phyloP scores from a whole-genome alignment of 129 eudicot genomes.

The Escallonia rubra region DNA sequence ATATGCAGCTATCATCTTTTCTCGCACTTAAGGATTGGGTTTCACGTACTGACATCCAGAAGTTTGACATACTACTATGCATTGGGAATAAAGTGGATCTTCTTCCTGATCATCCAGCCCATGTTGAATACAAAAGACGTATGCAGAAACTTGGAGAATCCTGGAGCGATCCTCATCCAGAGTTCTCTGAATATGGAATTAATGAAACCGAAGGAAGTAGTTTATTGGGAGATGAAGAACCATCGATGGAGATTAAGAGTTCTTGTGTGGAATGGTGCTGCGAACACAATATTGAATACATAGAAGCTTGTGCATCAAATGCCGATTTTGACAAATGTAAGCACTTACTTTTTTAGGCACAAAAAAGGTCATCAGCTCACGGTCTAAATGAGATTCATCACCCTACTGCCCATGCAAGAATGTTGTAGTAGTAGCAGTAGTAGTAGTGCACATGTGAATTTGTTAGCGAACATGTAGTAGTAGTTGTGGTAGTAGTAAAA shows the following conservation, averaged over 20 bases:
- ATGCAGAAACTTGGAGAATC: slow-evolving; percentile 46
- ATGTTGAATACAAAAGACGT: slow-evolving; percentile 68
- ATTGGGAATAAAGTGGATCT: slow-evolving; percentile 98
- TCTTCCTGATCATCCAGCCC: slow-evolving; percentile 83
- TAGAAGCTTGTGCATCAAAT: slow-evolving; percentile 96
- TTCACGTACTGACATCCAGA: slow-evolving; percentile 53
- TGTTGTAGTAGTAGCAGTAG: too few species aligned
- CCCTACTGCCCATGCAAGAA: too few species aligned
- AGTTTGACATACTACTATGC: slow-evolving; percentile 73
- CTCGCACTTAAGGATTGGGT: slow-evolving; percentile 76
- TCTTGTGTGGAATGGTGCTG: slow-evolving; percentile 83
- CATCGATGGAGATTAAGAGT: slow-evolving; percentile 40
- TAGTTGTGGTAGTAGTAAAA: too few species aligned
- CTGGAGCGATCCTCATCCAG: slow-evolving; percentile 14
- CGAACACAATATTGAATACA: slow-evolving; percentile 77
- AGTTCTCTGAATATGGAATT: slow-evolving; percentile 58
- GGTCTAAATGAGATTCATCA: too few species aligned
- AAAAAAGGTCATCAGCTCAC: too few species aligned
- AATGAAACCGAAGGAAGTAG: slow-evolving; percentile 86
- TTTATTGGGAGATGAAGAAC: slow-evolving; percentile 61
- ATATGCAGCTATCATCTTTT: slow-evolving; percentile 61
- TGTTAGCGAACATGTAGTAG: too few species aligned
- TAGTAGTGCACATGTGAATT: too few species aligned
- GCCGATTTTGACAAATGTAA: slow-evolving; percentile 81
- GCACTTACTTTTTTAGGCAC: neutral